Base-by-base conservation (phyloP, 371 early-diverging fungal species). In the Saksenaea oblongispora region DNA sequence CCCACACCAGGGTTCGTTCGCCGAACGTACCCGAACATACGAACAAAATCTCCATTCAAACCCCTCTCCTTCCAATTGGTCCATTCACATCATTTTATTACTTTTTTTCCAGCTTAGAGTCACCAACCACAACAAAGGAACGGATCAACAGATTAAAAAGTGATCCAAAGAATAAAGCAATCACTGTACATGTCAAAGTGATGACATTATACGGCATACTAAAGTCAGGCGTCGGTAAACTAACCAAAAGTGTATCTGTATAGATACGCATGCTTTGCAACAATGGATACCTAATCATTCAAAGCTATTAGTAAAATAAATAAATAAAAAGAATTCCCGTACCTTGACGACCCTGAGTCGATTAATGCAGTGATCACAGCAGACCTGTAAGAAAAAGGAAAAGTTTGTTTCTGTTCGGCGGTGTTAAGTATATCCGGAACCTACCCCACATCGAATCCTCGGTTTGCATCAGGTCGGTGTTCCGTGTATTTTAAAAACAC, bases 171-270 rank as follows among this genome's bases (percentile, higher is more conserved):
- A 92, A 97, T 37, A 97, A 76, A 0, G 96, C 97, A 69, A 97
- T 85, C 24, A 96, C 87, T 0, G 99, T 98, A 66, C 95, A 96
- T 1, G 98, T 94, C 72, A 98, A 80, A 0, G 98, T 96, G 59
- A 97, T 95, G 51, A 98, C 98, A 77, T 98, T 98, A 76, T 98
- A 98, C 0, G 98, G 98, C 99, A 98, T 98, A 59, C 91, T 91
- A 64, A 98, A 98, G 63, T 98, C 99, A 1, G 99, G 98, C 10
- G 95, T 94, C 5, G 97, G 96, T 54, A 96, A 82, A 44, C 88
- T 90, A 34, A 96, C 86, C 44, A 96, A 78, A 10, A 96, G 64
- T 5, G 90, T 86, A 64, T 94, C 93, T 1, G 96, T 94, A 66
- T 92, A 95, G 10, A 94, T 67, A 18, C 91, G 76, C 51, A 82